Conservation (phyloP, 371 early-diverging fungal species). For the Mortierella sp. region DNA sequence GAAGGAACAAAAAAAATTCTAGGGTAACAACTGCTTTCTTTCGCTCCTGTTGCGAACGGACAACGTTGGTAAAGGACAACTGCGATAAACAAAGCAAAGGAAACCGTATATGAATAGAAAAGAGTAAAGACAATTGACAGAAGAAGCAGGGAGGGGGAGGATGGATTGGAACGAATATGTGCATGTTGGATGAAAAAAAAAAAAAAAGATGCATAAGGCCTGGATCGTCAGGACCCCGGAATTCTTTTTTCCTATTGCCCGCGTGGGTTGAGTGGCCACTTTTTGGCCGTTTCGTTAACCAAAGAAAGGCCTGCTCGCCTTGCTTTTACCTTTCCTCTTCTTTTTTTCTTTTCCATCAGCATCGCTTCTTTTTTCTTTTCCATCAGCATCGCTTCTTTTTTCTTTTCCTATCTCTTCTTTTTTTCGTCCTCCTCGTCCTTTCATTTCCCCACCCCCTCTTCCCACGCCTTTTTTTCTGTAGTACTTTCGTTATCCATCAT, state of each 20-base stretch:
- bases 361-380: neutral
- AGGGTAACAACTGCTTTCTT: no score
- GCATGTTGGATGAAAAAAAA: no score
- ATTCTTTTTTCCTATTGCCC: neutral
- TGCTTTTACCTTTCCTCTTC: neutral
- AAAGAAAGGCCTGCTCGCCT: no score
- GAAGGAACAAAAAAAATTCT: no score
- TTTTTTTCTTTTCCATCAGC: neutral
- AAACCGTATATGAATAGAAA: no score
- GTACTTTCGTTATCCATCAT: neutral
- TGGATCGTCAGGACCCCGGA: neutral
- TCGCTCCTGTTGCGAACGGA: no score
- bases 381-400: neutral
- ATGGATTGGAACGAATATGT: no score
- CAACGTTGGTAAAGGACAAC: no score
- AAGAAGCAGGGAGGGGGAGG: no score
- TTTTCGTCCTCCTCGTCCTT: neutral
- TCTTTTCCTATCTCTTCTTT: neutral
- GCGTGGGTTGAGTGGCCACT: neutral
- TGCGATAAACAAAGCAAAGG: no score
- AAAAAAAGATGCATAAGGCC: neutral
- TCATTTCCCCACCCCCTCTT: neutral
- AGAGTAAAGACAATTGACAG: no score
- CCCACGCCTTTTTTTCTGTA: neutral
- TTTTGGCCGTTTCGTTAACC: neutral